Conservation (phyloP, 768 basidiomycete genomes). For the Trametopsis cervina region DNA sequence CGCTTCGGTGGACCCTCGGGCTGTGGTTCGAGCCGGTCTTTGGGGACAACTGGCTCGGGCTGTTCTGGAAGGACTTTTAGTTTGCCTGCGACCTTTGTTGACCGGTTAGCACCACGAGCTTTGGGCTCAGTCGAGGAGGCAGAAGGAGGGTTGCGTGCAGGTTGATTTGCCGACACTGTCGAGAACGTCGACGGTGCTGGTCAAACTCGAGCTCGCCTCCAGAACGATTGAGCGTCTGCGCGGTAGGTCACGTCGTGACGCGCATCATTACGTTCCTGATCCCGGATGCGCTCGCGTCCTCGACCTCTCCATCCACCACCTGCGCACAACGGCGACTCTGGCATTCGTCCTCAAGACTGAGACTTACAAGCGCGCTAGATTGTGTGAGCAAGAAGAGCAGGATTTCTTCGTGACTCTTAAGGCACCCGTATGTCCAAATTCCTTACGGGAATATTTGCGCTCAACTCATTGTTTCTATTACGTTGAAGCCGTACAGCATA, state of each 20-base stretch:
- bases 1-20: conserved; percentile 14
- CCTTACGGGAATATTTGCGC: no score
- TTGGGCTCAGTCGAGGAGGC: conserved; percentile 38
- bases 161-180: conserved; percentile 17
- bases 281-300: background rate
- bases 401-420: no score
- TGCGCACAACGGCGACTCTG: no score
- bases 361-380: no score
- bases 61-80: conserved; percentile 86
- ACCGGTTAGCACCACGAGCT: conserved; percentile 65
- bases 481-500: no score
- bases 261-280: background rate
- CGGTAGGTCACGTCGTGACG: background rate
- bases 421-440: no score
- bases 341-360: no score
- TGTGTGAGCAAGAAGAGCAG: no score
- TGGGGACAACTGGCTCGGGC: conserved; percentile 41
- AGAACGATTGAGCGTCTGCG: background rate
- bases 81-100: conserved; percentile 78
- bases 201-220: background rate
- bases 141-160: conserved; percentile 6
- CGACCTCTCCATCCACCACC: no score
- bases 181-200: background rate
- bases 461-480: no score
- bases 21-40: conserved; percentile 14